Base-by-base conservation (phyloP, 148 eudicot species). In the Cornus controversa region DNA sequence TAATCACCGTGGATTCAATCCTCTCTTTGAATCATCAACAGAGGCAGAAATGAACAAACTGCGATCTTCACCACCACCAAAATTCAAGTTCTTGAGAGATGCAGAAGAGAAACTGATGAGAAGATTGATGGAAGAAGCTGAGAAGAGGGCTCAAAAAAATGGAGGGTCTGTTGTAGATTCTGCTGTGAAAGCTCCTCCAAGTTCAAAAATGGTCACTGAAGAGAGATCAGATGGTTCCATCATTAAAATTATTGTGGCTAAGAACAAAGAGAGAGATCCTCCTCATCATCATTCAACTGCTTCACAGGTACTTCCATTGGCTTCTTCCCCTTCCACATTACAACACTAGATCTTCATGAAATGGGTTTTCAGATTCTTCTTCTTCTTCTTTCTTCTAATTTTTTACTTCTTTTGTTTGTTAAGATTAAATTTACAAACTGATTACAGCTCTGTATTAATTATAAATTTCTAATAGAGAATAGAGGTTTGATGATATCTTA, bases 51-150 rank as follows among this genome's bases (percentile, higher is more conserved):
- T 92, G 5, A 76, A 72, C 66, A 81, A 80, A 73, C 50, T 91
- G 71, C 85, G 87, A 64, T 84, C 92, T 58, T 94, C 98, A 8
- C 96, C 98, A 4, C 98, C 98, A 15, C 98, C 98, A 13, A 90
- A 86, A 73, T 94, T 94, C 73, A 92, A 93, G 87, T 94, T 94
- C 80, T 84, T 94, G 82, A 93, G 93, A 78, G 98, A 94, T 81
- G 98, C 97, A 16, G 98, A 94, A 79, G 97, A 94, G 87, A 94
- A 94, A 67, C 70, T 94, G 71, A 85, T 89, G 60, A 90, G 83
- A 66, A 92, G 76, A 80, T 73, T 91, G 75, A 60, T 83, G 78
- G 94, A 94, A 47, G 96, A 93, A 72, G 87, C 90, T 66, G 96
- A 90, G 77, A 94, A 72, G 69, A 86, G 77, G 67, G 72, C 62